Base-by-base conservation (phyloP, 768 basidiomycete species). In the Trametes punicea region DNA sequence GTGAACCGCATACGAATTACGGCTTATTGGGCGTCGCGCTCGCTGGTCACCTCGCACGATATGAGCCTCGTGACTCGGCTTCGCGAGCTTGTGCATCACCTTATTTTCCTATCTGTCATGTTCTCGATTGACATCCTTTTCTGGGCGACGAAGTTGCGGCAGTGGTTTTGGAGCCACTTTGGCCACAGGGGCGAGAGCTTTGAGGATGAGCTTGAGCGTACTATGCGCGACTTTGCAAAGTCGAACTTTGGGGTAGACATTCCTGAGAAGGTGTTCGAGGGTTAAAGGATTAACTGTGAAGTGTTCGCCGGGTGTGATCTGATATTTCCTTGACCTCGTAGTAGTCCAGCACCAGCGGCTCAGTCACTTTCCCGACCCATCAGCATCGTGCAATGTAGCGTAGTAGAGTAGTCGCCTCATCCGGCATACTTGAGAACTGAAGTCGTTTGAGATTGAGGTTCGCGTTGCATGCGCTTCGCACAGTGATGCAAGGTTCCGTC, bases 1-100 rank as follows among this genome's bases (percentile, higher is more conserved):
- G 88, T 93, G 0, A 94, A 95, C 66, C 82, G 93, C 18, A 86
- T 97, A 72, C 93, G 92, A 69, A 88, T 95, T 51, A 91, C 88
- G 0, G 93, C 89, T 0, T 82, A 81, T 67, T 91, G 84, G 81
- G 93, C 91, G 25, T 85, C 90, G 4, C 76, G 78, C 21, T 86
- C 88, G 4, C 76, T 88, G 5, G 71, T 77, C 9, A 71, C 73
- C n/a, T 71, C 75, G 26, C 62, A 74, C 15, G 63, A 76, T 56
- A 74, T 83, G 29, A 60, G 75, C 15, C 55, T 81, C 42, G 47
- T 62, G 3, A 69, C 74, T 40, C 77, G 81, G 4, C 33, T 81
- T 1, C 68, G 67, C 36, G 85, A 86, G 65, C 80, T 80, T 64
- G 80, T 74, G 69, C 75, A 81, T 48, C 76, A 90, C 61, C 60